Conservation (phyloP, 2,329 filamentous ascomycete species). For the Claviceps maximensis region DNA sequence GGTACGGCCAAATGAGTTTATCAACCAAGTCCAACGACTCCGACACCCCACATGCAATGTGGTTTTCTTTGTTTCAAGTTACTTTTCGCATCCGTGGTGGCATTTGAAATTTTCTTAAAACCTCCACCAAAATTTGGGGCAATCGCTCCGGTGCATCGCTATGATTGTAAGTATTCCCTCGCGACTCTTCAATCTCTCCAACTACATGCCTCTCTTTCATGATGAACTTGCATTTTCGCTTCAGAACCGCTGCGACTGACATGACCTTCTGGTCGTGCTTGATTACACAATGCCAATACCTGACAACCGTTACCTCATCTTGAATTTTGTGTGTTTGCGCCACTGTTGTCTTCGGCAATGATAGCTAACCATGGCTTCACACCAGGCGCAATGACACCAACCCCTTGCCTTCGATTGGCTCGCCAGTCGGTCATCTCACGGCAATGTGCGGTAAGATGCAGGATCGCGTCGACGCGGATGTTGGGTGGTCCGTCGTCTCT, state of each 20-base stretch:
- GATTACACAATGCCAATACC: conserved; percentile 29
- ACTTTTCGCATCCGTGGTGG: background rate
- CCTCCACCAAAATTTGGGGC: background rate
- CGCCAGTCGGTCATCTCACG: conserved; percentile 13
- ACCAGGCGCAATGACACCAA: conserved; percentile 23
- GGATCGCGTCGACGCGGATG: background rate
- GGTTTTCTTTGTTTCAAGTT: background rate
- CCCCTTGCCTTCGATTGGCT: conserved; percentile 24
- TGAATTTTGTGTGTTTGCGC: conserved; percentile 1
- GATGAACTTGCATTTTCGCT: conserved; percentile 31
- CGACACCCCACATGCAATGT: background rate
- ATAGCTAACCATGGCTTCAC: conserved; percentile 4
- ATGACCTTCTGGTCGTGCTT: conserved; percentile 27
- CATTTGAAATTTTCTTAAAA: background rate
- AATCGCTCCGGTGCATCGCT: conserved; percentile 11
- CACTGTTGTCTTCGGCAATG: background rate
- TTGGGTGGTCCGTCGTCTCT: conserved; percentile 2
- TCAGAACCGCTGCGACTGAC: conserved; percentile 40
- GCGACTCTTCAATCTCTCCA: background rate
- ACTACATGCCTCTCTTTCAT: conserved; percentile 13
- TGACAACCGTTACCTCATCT: conserved; percentile 14
- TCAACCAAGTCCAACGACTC: background rate
- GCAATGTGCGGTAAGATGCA: conserved; percentile 1
- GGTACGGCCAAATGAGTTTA: background rate
- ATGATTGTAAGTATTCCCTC: conserved; percentile 24